Conservation (phyloP, 495 filamentous ascomycete genomes). For the Clavariopsis aquatica region DNA sequence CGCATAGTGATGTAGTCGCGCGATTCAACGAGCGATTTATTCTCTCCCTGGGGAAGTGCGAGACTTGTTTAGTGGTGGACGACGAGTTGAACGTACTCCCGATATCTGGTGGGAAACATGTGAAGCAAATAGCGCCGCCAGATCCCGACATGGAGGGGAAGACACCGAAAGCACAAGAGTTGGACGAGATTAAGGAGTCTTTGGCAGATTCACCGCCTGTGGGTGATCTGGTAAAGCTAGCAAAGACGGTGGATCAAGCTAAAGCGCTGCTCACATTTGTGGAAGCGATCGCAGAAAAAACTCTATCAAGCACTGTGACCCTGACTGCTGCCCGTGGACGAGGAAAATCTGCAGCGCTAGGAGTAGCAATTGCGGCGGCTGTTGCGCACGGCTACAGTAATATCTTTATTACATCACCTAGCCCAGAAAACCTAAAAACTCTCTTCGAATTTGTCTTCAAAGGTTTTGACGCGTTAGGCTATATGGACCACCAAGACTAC, state of each 20-base stretch:
- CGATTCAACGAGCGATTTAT: conserved; percentile 99
- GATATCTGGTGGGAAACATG: conserved; percentile 91
- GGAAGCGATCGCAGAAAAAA: conserved; percentile 96
- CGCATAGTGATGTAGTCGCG: conserved; percentile 90
- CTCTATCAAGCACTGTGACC: conserved; percentile 86
- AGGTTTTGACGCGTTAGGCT: conserved; percentile 90
- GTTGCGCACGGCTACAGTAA: conserved; percentile 97
- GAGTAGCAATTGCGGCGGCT: conserved; percentile 90
- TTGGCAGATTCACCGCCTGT: conserved; percentile 82
- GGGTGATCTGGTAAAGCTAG: conserved; percentile 77
- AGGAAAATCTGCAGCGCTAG: conserved; percentile 94
- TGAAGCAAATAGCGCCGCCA: conserved; percentile 75
- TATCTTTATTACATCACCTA: conserved; percentile 98
- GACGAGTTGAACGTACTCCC: conserved; percentile 97
- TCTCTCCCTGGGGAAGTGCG: conserved; percentile 89
- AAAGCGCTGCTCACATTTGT: conserved; percentile 94
- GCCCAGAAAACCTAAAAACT: conserved; percentile 97
- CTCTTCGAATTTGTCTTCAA: conserved; percentile 99
- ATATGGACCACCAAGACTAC: conserved; percentile 93
- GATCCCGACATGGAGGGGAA: conserved; percentile 66
- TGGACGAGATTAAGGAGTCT: conserved; percentile 84
- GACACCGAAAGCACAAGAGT: conserved; percentile 68
- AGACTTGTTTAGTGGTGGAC: conserved; percentile 92
- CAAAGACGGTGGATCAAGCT: conserved; percentile 91
- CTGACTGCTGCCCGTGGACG: conserved; percentile 92